Evolutionary conservation across 2,329 filamentous ascomycete genomes (phyloP), one percentile per base, ranked within the genome.

Genomic region (Xylaria sp.): DNA sequence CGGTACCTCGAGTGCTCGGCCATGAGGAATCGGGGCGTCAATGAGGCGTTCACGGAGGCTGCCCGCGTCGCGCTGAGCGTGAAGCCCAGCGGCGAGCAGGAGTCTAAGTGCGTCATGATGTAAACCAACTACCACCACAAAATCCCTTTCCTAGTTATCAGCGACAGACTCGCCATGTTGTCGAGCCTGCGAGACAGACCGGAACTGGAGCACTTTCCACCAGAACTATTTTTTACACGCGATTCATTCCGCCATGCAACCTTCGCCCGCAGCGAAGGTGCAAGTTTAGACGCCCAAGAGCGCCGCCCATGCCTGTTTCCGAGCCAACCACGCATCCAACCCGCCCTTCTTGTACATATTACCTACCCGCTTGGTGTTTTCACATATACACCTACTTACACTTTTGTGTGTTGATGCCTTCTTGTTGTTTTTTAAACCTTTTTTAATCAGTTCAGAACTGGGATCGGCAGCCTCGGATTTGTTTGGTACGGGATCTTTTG

Each of bases 1-100:
- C 90, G 97, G 78, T 99, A 99, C 80, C 88, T 99, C 65, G 96
- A 99, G 86, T 99, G 96, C 85, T 98, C 96, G 44, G 96, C 96
- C 66, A 98, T 98, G 90, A 92, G 94, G 83, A 99, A 99, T 82
- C 89, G 96, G 59, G 96, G 96, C 69, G 97, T 99, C 78, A 97
- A 98, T 81, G 96, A 99, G 82, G 96, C 96, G 51, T 99, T 99
- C 78, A 98, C 96, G 48, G 96, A 99, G 84, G 96, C 96, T 48
- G 95, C 96, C 28, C 92, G 97, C 77, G 96, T 99, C 42, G 96
- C 96, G 15, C 85, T 99, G 65, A 89, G 88, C 73, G 89, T 91
- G 66, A 90, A 87, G 82, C 87, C 89, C 75, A 88, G 88, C 69
- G 86, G 88, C 74, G 88, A 90, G 70, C 68, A 72, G 26, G 87